These are phyloP conservation scores for Triticum urartu DNA, from an alignment of 176 grass and related monocot species.

Conservation along the genomic window DNA sequence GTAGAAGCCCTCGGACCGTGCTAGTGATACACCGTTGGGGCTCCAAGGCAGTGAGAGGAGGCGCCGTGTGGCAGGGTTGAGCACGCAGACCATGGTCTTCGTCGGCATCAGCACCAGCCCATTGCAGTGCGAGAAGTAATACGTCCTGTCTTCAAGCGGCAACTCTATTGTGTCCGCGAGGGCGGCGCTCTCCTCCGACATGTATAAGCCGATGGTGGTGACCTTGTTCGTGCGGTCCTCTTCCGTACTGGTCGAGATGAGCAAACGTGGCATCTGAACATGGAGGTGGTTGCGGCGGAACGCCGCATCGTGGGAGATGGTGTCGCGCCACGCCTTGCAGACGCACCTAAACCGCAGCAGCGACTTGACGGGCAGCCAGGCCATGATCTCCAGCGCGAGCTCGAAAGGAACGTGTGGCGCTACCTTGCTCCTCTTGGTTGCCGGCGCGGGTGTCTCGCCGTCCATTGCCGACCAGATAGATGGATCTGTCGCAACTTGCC, in stretches of 20 bases:
- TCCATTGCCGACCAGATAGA: not conserved
- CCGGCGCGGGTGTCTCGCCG: not conserved
- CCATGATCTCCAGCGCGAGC: not conserved
- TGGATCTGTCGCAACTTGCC: too few relatives aligned
- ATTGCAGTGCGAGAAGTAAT: not conserved
- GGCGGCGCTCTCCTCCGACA: not conserved
- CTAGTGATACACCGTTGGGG: not conserved
- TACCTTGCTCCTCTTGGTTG: too few relatives aligned
- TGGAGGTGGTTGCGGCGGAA: not conserved
- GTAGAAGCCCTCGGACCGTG: not conserved
- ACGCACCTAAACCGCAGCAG: too few relatives aligned
- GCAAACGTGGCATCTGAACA: not conserved
- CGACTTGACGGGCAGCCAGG: too few relatives aligned
- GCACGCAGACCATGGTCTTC: not conserved
- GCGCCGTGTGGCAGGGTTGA: not conserved
- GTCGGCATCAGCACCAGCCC: not conserved
- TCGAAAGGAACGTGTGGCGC: not conserved
- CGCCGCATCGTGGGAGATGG: not conserved
- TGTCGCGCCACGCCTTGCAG: not conserved
- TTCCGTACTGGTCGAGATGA: not conserved
- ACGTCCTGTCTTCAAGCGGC: accelerated
- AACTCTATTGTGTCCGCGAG: not conserved
- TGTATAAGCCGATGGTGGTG: not conserved
- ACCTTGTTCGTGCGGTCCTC: not conserved
- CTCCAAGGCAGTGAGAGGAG: not conserved